Evolutionary conservation across 345 rosid genomes (phyloP), one percentile per base, ranked within the genome.

Genomic region (Camelina hispida): DNA sequence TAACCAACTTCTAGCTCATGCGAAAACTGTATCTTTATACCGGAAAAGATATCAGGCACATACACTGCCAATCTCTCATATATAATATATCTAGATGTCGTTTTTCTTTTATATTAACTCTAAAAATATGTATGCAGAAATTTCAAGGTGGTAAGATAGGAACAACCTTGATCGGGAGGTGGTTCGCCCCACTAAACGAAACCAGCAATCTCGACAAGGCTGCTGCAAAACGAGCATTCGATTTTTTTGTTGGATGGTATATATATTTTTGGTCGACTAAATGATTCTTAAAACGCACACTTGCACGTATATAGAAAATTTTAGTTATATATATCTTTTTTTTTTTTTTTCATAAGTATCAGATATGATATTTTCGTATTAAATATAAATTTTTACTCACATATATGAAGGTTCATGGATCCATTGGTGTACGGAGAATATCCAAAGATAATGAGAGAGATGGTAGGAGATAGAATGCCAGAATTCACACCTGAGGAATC

Each of bases 1-100:
- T 60, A 40, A 83, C 60, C n/a, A 83, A 58, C 79, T 85, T 28
- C 72, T 85, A 16, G 71, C 89, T 22, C 89, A 85, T 30, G 82
- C 83, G 3, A 60, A 78, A 51, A 59, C 83, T 18, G 89, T 62
- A 5, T 11, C 62, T 20, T 4, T 75, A 23, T 83, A 80, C 58
- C 34, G 69, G 1, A 16, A 59, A 23, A 75, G 72, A 32, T 83
- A 85, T 7, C 64, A 79, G 64, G 68, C 59, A 11, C 37, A 34
- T 7, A 34, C 37, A 34, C 30, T 28, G 30, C 4, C 30, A 28
- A 28, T 28, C 30, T 28, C 30, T 28, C 30, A 28, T 28, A 28
- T 28, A 28, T 28, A 28, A 28, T 28, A 28, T 28, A 28, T 28
- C 28, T 34, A 34, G 8, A 34, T 7, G 37, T 34, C 37, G 37